Evolutionary conservation across 306 rosid species (phyloP), one percentile per base, ranked within the genome.

Genomic region (Quercus agrifolia): DNA sequence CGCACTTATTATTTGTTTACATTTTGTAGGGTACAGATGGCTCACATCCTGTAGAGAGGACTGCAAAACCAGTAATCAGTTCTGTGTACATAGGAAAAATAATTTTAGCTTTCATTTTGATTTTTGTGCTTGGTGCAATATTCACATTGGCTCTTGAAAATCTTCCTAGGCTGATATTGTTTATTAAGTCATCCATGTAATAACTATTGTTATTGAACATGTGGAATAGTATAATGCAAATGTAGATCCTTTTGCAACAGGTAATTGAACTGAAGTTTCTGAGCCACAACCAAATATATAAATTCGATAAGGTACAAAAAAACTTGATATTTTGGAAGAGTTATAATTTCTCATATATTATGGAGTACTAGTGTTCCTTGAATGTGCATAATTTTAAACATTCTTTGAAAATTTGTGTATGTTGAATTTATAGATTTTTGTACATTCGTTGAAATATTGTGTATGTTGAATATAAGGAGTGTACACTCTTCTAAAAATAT

Each of bases 71-170:
- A 71, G 73, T 5, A 23, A 77, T 90, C 79, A 74, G 83, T 79
- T 58, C 51, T 57, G 0, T 62, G 33, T 91, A 90, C 80, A 66
- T 91, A 33, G 88, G 85, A 75, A 93, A 90, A 82, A 87, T 88
- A 75, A 5, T 87, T 27, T 19, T 85, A 30, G 98, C 93, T 81
- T 88, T 90, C 78, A 35, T 82, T 82, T 78, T 91, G 71, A 79
- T 90, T 31, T 93, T 93, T 80, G 81, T 88, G 11, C 88, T 93
- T 17, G 93, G 89, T 67, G 90, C 91, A 70, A 70, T 88, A 61
- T 83, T 91, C 70, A 88, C 98, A 8, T 56, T 88, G 80, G 83
- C 87, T 83, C 94, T 93, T 17, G 97, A 93, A 73, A 86, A 86
- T 83, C 91, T 93, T 82, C 98, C 97, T 56, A 56, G 28, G 15